Conservation (phyloP, 805 yeast species). For the Priceomyces fermenticarens region DNA sequence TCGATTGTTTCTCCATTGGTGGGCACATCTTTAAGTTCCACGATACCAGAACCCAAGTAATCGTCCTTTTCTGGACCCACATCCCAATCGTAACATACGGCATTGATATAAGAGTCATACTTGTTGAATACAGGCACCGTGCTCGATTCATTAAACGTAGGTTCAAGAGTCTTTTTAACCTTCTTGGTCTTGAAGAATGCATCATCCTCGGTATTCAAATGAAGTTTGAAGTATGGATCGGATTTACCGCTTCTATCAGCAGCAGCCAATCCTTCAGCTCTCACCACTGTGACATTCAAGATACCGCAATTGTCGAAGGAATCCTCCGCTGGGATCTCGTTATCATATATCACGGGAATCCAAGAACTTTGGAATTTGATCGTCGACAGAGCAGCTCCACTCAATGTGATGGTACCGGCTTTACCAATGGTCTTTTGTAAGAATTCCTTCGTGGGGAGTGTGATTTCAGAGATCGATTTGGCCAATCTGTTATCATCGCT, state of each 20-base stretch:
- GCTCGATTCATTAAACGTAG: conserved; percentile 80
- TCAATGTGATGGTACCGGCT: conserved; percentile 55
- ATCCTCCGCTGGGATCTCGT: conserved; percentile 69
- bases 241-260: conserved; percentile 93
- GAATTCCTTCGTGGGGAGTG: conserved; percentile 64
- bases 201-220: conserved; percentile 59
- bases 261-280: conserved; percentile 68
- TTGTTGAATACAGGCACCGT: conserved; percentile 57
- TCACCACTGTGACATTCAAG: conserved; percentile 55
- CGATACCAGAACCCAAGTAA: conserved; percentile 60
- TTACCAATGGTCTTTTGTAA: conserved; percentile 62
- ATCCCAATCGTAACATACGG: conserved; percentile 86
- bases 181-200: conserved; percentile 71
- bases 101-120: conserved; percentile 53
- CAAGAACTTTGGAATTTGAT: conserved; percentile 65
- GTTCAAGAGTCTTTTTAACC: conserved; percentile 81
- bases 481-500: conserved; percentile 52
- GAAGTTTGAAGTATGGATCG: conserved; percentile 81
- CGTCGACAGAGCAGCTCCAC: conserved; percentile 50
- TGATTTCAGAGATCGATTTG: conserved; percentile 57
- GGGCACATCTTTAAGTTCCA: conserved; percentile 54
- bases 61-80: conserved; percentile 87
- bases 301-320: conserved; percentile 72
- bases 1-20: conserved; percentile 42
- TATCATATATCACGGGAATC: conserved; percentile 64